phyloP scores from a whole-genome alignment of 768 basidiomycete species.

The Saitozyma sp. region DNA sequence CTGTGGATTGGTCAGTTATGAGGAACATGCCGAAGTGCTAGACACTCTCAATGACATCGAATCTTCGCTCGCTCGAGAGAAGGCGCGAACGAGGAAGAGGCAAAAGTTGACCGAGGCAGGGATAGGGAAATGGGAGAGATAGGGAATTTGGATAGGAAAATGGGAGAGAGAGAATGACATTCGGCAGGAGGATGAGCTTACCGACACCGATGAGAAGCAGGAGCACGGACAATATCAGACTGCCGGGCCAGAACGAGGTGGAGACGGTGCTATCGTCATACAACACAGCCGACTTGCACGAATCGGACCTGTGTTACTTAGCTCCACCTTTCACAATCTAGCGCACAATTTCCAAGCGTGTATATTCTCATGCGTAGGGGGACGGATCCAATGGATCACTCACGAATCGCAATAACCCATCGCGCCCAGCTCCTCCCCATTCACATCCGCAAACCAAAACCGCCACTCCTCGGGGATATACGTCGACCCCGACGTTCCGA shows the following conservation, averaged over 20 bases:
- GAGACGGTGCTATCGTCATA: slow-evolving; percentile 1
- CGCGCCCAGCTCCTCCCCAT: slow-evolving; percentile 1
- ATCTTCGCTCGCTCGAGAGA: too few species aligned
- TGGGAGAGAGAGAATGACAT: neutral
- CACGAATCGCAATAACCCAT: slow-evolving; percentile 13
- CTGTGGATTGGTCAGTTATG: neutral
- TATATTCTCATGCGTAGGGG: neutral
- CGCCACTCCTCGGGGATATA: neutral
- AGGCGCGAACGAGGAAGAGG: too few species aligned
- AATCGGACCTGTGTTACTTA: neutral
- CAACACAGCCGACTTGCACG: slow-evolving; percentile 1
- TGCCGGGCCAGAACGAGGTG: neutral
- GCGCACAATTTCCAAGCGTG: neutral
- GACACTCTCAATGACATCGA: too few species aligned
- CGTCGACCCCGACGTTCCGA: neutral
- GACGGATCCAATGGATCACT: neutral
- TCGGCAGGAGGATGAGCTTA: slow-evolving; percentile 2
- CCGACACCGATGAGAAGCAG: neutral
- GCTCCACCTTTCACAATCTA: neutral
- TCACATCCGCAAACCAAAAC: slow-evolving; percentile 7
- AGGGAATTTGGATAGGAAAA: neutral
- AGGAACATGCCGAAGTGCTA: too few species aligned
- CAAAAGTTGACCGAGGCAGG: neutral
- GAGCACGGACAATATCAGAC: neutral
- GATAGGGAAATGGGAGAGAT: neutral